phyloP scores from a whole-genome alignment of 106 monocot species.

The Platanthera zijinensis region DNA sequence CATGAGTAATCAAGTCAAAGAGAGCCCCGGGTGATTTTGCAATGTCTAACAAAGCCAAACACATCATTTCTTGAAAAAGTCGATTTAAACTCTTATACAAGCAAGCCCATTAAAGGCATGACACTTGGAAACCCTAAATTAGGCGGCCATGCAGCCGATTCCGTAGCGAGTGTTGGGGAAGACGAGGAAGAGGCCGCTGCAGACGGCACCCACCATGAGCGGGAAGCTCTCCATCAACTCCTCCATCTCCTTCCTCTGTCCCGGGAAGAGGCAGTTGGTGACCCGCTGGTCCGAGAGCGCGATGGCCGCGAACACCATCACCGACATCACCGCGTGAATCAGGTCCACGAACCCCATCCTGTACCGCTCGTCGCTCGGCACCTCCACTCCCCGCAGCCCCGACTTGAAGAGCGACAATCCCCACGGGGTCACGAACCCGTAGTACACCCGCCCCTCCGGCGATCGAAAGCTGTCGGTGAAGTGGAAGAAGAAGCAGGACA shows the following conservation, averaged over 20 bases:
- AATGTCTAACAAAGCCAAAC: too few species aligned
- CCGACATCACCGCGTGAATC: constrained; percentile 77
- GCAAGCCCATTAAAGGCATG: too few species aligned
- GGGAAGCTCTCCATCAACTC: constrained; percentile 98
- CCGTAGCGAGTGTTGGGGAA: constrained; percentile 86
- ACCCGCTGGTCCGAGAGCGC: constrained; percentile 67
- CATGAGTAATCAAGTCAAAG: too few species aligned
- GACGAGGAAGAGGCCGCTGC: constrained; percentile 81
- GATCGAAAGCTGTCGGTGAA: constrained; percentile 93
- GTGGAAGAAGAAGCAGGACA: constrained; percentile 96
- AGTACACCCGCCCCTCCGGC: constrained; percentile 73
- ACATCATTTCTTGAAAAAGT: too few species aligned
- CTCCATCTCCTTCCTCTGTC: constrained; percentile 66
- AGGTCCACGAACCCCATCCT: constrained; percentile 61
- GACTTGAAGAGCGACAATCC: constrained; percentile 78
- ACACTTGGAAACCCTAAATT: background rate
- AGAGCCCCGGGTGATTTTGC: too few species aligned
- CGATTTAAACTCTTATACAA: too few species aligned
- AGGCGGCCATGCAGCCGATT: constrained; percentile 72
- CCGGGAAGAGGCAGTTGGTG: constrained; percentile 74
- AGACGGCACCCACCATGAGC: constrained; percentile 78
- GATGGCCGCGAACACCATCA: constrained; percentile 79
- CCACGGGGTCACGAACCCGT: constrained; percentile 77
- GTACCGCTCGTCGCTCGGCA: constrained; percentile 60
- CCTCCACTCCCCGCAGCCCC: constrained; percentile 49